These are phyloP conservation scores for Lolium multiflorum DNA, from an alignment of 176 grass and related monocot species.

Conservation along the genomic window DNA sequence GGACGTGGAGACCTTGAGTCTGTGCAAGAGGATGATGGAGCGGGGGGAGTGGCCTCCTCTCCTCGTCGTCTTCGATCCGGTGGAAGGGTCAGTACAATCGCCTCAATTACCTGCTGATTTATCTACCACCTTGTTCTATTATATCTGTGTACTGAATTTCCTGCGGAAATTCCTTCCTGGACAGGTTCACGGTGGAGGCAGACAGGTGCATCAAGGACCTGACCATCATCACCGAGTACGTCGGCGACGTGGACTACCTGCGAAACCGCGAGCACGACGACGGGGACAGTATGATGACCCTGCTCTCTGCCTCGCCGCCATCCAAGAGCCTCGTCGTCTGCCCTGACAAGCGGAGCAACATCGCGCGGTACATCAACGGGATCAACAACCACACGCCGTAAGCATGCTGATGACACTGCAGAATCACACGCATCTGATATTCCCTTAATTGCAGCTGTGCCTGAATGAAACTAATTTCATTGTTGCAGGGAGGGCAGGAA, in stretches of 20 bases:
- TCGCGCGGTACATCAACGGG: constrained; percentile 95
- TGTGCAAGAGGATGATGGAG: constrained; percentile 88
- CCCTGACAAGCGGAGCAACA: constrained; percentile 85
- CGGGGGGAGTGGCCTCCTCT: constrained; percentile 82
- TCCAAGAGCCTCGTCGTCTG: constrained; percentile 87
- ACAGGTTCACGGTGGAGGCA: constrained; percentile 88
- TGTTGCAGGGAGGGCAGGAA: constrained; percentile 78
- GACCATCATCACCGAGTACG: constrained; percentile 97
- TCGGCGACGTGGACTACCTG: constrained; percentile 87
- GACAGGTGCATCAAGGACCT: constrained; percentile 79
- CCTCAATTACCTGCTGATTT: no score
- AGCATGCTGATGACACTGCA: background rate
- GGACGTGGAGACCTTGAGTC: constrained; percentile 67
- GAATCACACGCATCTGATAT: background rate
- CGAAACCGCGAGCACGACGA: constrained; percentile 76
- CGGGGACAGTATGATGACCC: constrained; percentile 97
- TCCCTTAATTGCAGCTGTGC: background rate
- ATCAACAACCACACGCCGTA: constrained; percentile 90
- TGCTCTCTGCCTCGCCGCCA: constrained; percentile 60
- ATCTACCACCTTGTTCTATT: no score
- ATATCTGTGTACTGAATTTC: background rate
- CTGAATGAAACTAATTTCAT: background rate
- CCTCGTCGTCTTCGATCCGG: constrained; percentile 71
- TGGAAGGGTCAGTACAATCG: constrained; percentile 61
- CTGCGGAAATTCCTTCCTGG: background rate